Percentiles rank a stretch among this genome's conserved stretches.
Conservation (phyloP, 768 basidiomycete species). For the Gelatoporia subvermispora region DNA sequence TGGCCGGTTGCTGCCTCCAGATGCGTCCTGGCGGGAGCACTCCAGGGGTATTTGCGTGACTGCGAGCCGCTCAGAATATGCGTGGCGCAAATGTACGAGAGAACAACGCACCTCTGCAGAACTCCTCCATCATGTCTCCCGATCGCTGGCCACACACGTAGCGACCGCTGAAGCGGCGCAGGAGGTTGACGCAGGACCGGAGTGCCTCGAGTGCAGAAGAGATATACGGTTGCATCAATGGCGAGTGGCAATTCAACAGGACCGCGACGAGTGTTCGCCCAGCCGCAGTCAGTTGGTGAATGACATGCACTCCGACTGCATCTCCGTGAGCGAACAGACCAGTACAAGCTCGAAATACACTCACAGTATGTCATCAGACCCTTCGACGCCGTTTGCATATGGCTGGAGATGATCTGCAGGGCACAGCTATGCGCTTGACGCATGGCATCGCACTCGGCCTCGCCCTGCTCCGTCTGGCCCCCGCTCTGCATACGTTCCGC, state of each 20-base stretch:
- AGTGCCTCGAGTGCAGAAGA: slow-evolving; percentile 81
- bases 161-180: slow-evolving; percentile 83
- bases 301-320: slow-evolving; percentile 89
- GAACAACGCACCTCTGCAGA: slow-evolving; percentile 78
- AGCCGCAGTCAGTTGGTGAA: slow-evolving; percentile 92
- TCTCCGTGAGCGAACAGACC: slow-evolving; percentile 1
- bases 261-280: slow-evolving; percentile 87
- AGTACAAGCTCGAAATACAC: slow-evolving; percentile 28
- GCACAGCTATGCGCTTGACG: slow-evolving; percentile 71
- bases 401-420: slow-evolving; percentile 74
- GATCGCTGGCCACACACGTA: slow-evolving; percentile 90
- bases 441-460: slow-evolving; percentile 77
- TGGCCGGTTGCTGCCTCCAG: slow-evolving; percentile 48
- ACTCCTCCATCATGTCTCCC: slow-evolving; percentile 92
- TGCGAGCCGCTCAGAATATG: neutral
- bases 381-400: slow-evolving; percentile 81
- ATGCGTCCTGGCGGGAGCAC: slow-evolving; percentile 47
- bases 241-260: slow-evolving; percentile 83
- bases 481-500: slow-evolving; percentile 57
- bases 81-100: neutral
- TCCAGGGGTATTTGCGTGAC: slow-evolving; percentile 65
- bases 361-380: slow-evolving; percentile 92
- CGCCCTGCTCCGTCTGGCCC: slow-evolving; percentile 47
- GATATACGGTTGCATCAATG: slow-evolving; percentile 68
- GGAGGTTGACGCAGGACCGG: slow-evolving; percentile 81